phyloP scores from a whole-genome alignment of 2,329 filamentous ascomycete genomes.

The Trichoderma atrobrunneum region DNA sequence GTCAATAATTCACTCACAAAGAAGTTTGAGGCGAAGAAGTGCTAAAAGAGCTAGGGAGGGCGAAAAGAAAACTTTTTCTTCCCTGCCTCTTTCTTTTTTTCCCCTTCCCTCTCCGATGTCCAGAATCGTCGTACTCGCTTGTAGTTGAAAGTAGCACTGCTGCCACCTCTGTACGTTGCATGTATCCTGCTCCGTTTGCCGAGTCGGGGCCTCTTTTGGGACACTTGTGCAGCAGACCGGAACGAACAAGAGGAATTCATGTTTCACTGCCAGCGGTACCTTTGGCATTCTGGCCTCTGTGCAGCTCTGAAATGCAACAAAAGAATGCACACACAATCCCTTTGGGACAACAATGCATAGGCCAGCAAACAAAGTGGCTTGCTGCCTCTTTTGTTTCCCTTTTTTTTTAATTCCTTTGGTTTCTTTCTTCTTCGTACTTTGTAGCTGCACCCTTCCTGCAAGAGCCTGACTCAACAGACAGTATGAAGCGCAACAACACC shows the following conservation, averaged over 20 bases:
- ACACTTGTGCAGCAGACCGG: not conserved
- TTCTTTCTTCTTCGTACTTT: not conserved
- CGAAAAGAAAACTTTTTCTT: not conserved
- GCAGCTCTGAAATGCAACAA: not conserved
- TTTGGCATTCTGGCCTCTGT: not conserved
- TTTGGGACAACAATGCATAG: not conserved
- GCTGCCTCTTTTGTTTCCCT: not conserved
- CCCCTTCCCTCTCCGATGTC: not conserved
- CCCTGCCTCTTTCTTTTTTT: not conserved
- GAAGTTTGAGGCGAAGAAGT: not conserved
- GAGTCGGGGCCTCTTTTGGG: not conserved
- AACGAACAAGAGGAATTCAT: slow-evolving; percentile 10
- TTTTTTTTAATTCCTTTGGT: not conserved
- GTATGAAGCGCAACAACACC: not conserved
- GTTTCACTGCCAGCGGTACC: slow-evolving; percentile 4
- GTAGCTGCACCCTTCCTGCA: not conserved
- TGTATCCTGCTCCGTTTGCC: not conserved
- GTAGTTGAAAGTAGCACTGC: not conserved
- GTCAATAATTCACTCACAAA: not conserved
- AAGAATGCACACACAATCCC: slow-evolving; percentile 2
- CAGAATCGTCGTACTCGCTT: not conserved
- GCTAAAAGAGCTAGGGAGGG: not conserved
- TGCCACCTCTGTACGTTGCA: not conserved
- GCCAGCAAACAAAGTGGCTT: not conserved
- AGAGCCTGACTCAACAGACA: not conserved